A percentile compares a stretch with the other conserved stretches of the same genome.
These are phyloP conservation scores for Didymella keratinophila DNA, from an alignment of 2,329 filamentous ascomycete species.

Conservation along the genomic window DNA sequence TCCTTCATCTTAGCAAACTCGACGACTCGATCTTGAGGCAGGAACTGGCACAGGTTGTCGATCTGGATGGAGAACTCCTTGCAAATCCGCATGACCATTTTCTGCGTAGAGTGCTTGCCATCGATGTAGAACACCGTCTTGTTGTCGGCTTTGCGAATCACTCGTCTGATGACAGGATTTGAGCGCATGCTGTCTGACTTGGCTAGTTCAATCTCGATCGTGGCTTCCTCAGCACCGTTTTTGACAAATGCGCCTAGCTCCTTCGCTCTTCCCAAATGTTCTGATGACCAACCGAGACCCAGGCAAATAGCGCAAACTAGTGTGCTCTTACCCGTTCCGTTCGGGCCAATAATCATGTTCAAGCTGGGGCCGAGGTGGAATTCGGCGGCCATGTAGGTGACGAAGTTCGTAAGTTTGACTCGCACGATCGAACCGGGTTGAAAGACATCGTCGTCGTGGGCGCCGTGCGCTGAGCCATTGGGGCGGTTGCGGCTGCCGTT, in stretches of 20 bases:
- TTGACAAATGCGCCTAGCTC: constrained; percentile 92
- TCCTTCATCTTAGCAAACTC: constrained; percentile 89
- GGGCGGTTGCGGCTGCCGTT: constrained; percentile 19
- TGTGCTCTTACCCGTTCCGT: constrained; percentile 97
- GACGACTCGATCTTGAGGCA: constrained; percentile 94
- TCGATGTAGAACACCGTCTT: constrained; percentile 81
- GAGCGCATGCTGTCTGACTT: constrained; percentile 61
- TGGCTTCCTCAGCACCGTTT: constrained; percentile 78
- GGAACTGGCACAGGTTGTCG: constrained; percentile 96
- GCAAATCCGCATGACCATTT: constrained; percentile 72
- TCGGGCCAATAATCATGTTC: constrained; percentile 99
- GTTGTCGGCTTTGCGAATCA: constrained; percentile 83
- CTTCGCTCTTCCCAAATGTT: constrained; percentile 84
- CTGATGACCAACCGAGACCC: constrained; percentile 74
- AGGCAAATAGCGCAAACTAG: constrained; percentile 96
- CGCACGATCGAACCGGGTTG: constrained; percentile 86
- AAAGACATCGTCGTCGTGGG: constrained; percentile 31
- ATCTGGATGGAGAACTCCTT: constrained; percentile 86
- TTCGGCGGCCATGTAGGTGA: constrained; percentile 92
- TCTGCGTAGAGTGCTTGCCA: constrained; percentile 66
- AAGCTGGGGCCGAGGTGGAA: constrained; percentile 90
- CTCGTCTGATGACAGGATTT: constrained; percentile 78
- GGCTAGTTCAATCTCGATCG: constrained; percentile 90
- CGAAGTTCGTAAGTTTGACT: constrained; percentile 86
- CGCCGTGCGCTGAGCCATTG: constrained; percentile 24